Percentiles rank a stretch among this genome's conserved stretches.
phyloP scores from a whole-genome alignment of 2,329 filamentous ascomycete species.

The Curvularia hawaiiensis region DNA sequence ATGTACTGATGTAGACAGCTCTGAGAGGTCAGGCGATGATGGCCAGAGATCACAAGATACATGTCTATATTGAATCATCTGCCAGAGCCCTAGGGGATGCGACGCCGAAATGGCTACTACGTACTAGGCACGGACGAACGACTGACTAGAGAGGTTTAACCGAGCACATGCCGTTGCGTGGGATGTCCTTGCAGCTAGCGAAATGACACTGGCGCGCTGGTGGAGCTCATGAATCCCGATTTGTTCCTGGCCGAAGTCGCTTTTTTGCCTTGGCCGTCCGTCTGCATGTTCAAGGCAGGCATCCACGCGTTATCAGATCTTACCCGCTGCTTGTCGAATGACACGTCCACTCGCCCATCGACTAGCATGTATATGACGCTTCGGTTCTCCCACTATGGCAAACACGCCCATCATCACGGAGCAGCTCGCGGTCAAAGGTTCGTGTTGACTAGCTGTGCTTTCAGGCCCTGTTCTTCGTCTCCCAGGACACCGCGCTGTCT shows the following conservation, averaged over 20 bases:
- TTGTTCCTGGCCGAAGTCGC: conserved; percentile 5
- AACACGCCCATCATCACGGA: conserved; percentile 15
- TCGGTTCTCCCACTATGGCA: conserved; percentile 12
- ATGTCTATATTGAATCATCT: background rate
- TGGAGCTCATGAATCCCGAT: conserved; percentile 22
- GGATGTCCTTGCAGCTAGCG: conserved; percentile 16
- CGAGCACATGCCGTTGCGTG: conserved; percentile 14
- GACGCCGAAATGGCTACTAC: conserved; percentile 3
- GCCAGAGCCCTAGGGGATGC: conserved; percentile 4
- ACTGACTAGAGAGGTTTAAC: background rate
- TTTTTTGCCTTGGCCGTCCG: conserved; percentile 6
- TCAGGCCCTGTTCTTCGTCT: background rate
- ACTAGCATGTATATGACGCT: conserved; percentile 33
- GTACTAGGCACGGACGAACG: background rate
- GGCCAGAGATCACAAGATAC: background rate
- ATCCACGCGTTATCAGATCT: conserved; percentile 20
- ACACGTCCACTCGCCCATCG: conserved; percentile 14
- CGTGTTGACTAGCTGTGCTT: background rate
- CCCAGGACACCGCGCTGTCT: background rate
- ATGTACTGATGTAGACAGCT: background rate
- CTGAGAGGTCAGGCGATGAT: background rate
- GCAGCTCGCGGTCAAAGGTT: conserved; percentile 4
- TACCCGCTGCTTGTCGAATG: conserved; percentile 17
- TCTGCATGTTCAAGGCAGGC: conserved; percentile 6
- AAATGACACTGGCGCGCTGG: conserved; percentile 7